These are phyloP conservation scores for Euryodendron excelsum DNA, from an alignment of 148 eudicot genomes.

Conservation along the genomic window DNA sequence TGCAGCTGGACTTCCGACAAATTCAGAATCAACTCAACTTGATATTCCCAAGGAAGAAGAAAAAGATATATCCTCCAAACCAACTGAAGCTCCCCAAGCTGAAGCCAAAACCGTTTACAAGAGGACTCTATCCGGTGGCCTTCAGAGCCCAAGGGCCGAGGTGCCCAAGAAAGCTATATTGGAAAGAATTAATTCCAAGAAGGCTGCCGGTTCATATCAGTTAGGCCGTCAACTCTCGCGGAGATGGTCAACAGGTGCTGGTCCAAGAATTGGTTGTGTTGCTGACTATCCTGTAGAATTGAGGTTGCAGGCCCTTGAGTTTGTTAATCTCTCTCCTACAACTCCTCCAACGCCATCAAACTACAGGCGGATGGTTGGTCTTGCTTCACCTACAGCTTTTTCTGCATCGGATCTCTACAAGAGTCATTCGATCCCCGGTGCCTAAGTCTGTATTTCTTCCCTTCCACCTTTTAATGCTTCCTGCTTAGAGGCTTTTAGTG, in stretches of 20 bases:
- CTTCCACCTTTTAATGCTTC: neutral
- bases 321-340: slow-evolving; percentile 62
- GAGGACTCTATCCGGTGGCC: slow-evolving; percentile 79
- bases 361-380: slow-evolving; percentile 11
- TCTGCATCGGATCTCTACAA: neutral
- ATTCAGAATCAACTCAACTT: slow-evolving; percentile 23
- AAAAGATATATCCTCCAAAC: slow-evolving; percentile 17
- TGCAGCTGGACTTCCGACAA: slow-evolving; percentile 17
- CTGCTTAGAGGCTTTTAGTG: neutral
- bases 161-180: slow-evolving; percentile 60
- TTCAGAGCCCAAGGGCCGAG: slow-evolving; percentile 66
- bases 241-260: slow-evolving; percentile 76
- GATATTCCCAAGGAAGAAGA: slow-evolving; percentile 20
- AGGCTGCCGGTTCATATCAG: slow-evolving; percentile 46
- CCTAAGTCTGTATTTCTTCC: neutral
- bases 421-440: neutral
- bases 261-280: slow-evolving; percentile 83
- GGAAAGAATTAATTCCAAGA: slow-evolving; percentile 69
- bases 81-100: slow-evolving; percentile 22
- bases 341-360: slow-evolving; percentile 14
- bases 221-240: slow-evolving; percentile 59
- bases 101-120: slow-evolving; percentile 36
- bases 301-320: slow-evolving; percentile 68
- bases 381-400: slow-evolving; percentile 22
- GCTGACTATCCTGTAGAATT: slow-evolving; percentile 77